A percentile compares a stretch with the other conserved stretches of the same genome.
phyloP scores from a whole-genome alignment of 2,329 filamentous ascomycete species.

The Fusarium globosum region DNA sequence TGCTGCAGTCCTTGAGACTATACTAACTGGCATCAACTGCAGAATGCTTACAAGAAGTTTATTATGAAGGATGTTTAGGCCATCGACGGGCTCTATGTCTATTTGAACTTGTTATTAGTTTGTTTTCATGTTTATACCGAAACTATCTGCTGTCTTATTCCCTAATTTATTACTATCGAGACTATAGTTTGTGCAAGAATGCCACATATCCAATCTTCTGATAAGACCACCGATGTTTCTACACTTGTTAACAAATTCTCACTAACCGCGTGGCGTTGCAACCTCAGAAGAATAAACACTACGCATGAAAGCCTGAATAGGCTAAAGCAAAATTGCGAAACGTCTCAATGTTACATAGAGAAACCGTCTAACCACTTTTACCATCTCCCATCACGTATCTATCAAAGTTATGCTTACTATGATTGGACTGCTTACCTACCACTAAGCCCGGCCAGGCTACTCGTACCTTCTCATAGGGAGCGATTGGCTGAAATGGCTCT shows the following conservation, averaged over 20 bases:
- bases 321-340: not conserved
- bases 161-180: accelerated
- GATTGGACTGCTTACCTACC: not conserved
- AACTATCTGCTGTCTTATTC: accelerated
- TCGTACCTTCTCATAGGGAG: not conserved
- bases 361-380: not conserved
- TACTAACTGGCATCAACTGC: accelerated
- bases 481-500: not conserved
- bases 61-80: not conserved
- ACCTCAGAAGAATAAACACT: accelerated
- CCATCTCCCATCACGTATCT: not conserved
- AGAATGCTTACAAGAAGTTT: not conserved
- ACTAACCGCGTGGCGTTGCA: accelerated
- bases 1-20: accelerated
- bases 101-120: accelerated
- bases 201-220: accelerated
- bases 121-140: accelerated
- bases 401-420: not conserved
- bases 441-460: not conserved
- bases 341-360: not conserved
- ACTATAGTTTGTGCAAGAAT: not conserved
- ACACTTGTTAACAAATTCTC: not conserved
- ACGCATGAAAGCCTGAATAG: not conserved
- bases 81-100: accelerated
- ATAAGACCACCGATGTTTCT: accelerated